A percentile compares a stretch with the other conserved stretches of the same genome.
These are phyloP conservation scores for Colletotrichum neosansevieriae DNA, from an alignment of 2,329 filamentous ascomycete species.

Conservation along the genomic window DNA sequence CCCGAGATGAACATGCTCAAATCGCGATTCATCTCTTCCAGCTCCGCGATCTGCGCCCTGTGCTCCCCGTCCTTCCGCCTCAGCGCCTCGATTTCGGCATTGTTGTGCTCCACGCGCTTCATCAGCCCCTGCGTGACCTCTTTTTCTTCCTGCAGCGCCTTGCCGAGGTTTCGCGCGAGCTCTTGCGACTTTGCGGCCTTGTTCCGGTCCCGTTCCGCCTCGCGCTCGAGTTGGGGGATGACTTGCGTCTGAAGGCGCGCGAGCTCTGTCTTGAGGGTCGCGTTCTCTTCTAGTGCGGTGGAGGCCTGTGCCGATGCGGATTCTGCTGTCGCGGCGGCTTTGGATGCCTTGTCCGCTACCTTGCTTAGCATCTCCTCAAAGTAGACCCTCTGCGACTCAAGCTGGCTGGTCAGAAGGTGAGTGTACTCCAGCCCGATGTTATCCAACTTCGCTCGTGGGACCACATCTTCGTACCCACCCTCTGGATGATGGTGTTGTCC, in stretches of 20 bases:
- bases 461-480: conserved; percentile 71
- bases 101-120: conserved; percentile 82
- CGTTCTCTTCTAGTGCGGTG: conserved; percentile 59
- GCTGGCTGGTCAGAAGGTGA: conserved; percentile 89
- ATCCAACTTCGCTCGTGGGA: conserved; percentile 76
- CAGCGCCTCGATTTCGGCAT: conserved; percentile 70
- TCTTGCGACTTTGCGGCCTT: conserved; percentile 79
- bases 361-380: conserved; percentile 94
- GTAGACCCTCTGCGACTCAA: conserved; percentile 92
- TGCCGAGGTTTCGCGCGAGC: conserved; percentile 80
- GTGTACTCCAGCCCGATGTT: conserved; percentile 95
- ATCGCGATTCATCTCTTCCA: conserved; percentile 89
- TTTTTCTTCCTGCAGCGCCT: conserved; percentile 88
- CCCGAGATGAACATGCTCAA: conserved; percentile 89
- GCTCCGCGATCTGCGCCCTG: conserved; percentile 74
- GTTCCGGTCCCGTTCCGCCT: conserved; percentile 75
- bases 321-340: conserved; percentile 76
- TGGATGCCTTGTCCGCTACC: conserved; percentile 87
- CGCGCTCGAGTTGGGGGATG: conserved; percentile 78
- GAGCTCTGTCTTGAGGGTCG: conserved; percentile 57
- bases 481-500: conserved; percentile 41
- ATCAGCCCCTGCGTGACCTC: conserved; percentile 84
- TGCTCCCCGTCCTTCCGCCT: conserved; percentile 68
- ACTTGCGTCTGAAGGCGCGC: conserved; percentile 64
- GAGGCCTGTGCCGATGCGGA: conserved; percentile 65